These are phyloP conservation scores for Dendrobium huoshanense DNA, from an alignment of 106 monocot species.

Conservation along the genomic window DNA sequence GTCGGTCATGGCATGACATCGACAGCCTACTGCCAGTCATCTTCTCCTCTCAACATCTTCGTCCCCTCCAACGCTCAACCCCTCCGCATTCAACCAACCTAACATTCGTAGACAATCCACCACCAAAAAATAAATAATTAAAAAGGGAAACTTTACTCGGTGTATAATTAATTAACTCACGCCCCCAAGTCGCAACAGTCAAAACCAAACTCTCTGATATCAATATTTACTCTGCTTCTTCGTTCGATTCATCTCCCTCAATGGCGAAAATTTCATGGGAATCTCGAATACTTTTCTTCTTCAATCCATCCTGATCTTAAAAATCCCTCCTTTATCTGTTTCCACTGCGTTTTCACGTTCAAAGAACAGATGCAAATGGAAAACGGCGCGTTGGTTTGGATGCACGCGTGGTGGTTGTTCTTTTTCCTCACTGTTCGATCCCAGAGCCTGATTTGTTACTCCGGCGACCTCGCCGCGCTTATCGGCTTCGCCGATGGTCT, in stretches of 20 bases:
- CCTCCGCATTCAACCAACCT: background rate
- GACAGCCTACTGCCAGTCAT: background rate
- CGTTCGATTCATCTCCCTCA: background rate
- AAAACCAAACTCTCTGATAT: background rate
- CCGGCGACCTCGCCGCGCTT: constrained; percentile 23
- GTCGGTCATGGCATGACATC: background rate
- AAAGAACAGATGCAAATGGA: background rate
- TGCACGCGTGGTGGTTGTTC: constrained; percentile 7
- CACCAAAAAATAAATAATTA: background rate
- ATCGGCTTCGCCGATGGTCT: constrained; percentile 15
- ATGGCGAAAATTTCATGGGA: constrained; percentile 4
- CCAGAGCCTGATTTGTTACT: constrained; percentile 19
- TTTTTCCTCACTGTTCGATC: constrained; percentile 9
- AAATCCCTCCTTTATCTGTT: constrained; percentile 2
- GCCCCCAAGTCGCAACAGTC: background rate
- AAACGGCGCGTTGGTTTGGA: constrained; percentile 1
- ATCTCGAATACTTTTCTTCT: constrained; percentile 1
- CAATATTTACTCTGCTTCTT: background rate
- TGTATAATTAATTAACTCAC: constrained; percentile 1
- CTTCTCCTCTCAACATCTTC: background rate
- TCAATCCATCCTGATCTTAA: background rate
- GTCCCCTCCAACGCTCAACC: background rate
- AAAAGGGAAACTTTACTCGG: background rate
- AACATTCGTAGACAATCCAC: background rate
- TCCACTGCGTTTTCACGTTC: background rate